phyloP scores from a whole-genome alignment of 495 filamentous ascomycete species.

The Mycothermus thermophilus region DNA sequence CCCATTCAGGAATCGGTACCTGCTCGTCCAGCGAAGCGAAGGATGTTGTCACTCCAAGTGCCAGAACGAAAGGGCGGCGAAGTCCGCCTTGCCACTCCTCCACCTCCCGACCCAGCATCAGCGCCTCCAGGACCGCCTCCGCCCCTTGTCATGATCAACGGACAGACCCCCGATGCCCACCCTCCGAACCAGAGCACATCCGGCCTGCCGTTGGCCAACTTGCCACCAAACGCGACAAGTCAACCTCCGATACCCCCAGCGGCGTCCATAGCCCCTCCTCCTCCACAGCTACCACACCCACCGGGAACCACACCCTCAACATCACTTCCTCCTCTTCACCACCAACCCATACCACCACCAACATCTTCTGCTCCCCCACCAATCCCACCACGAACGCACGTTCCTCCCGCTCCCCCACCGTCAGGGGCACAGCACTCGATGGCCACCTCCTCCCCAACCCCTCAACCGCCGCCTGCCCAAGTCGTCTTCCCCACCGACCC shows the following conservation, averaged over 20 bases:
- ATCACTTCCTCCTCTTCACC: conserved; percentile 2
- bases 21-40: conserved; percentile 30
- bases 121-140: conserved; percentile 1
- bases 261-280: no score
- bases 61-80: conserved; percentile 59
- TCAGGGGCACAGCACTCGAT: not conserved
- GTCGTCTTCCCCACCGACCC: conserved; percentile 14
- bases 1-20: conserved; percentile 14
- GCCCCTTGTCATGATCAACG: conserved; percentile 44
- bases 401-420: not conserved
- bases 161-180: conserved; percentile 22
- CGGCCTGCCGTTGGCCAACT: no score
- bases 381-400: not conserved
- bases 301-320: no score
- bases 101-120: conserved; percentile 14
- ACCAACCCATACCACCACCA: not conserved
- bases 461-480: not conserved
- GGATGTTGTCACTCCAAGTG: conserved; percentile 64
- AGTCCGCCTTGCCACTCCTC: conserved; percentile 67
- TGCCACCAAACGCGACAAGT: no score
- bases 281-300: no score
- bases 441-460: not conserved
- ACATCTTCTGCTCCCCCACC: not conserved
- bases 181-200: not conserved
- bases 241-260: no score